phyloP scores from a whole-genome alignment of 148 eudicot species.

The Mesembryanthemum crystallinum region DNA sequence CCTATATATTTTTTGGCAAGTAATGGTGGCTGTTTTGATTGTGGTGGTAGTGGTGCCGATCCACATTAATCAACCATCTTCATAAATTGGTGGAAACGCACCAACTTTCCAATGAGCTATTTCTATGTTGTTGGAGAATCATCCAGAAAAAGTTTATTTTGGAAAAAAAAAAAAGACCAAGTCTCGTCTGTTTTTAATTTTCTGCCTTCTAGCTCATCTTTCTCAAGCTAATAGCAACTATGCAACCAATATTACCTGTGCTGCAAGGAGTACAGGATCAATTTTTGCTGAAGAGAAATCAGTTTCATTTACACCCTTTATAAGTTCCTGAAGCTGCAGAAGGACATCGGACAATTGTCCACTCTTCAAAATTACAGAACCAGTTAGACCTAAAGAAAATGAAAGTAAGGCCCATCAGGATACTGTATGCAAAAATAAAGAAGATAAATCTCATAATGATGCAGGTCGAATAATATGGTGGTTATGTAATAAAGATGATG shows the following conservation, averaged over 20 bases:
- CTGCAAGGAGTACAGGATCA: slow-evolving; percentile 68
- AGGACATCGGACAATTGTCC: slow-evolving; percentile 76
- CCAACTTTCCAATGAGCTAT: not conserved
- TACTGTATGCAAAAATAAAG: not conserved
- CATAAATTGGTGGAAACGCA: not conserved
- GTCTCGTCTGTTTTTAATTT: not conserved
- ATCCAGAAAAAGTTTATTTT: not conserved
- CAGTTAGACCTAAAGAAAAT: slow-evolving; percentile 60
- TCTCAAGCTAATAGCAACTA: not conserved
- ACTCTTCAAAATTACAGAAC: slow-evolving; percentile 78
- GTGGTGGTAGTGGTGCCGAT: too few relatives aligned
- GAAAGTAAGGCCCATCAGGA: slow-evolving; percentile 1
- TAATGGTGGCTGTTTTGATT: too few relatives aligned
- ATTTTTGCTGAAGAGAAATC: slow-evolving; percentile 60
- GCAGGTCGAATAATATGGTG: not conserved
- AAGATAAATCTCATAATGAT: not conserved
- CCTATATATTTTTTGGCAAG: too few relatives aligned
- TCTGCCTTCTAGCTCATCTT: not conserved
- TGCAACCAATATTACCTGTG: slow-evolving; percentile 57
- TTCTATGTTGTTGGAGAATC: not conserved
- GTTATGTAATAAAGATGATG: not conserved
- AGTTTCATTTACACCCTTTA: slow-evolving; percentile 60
- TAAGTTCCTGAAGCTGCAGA: slow-evolving; percentile 68
- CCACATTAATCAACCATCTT: too few relatives aligned
- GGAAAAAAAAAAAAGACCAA: not conserved